These are phyloP conservation scores for Lathyrus oleraceus DNA, from an alignment of 306 rosid genomes.

Conservation along the genomic window DNA sequence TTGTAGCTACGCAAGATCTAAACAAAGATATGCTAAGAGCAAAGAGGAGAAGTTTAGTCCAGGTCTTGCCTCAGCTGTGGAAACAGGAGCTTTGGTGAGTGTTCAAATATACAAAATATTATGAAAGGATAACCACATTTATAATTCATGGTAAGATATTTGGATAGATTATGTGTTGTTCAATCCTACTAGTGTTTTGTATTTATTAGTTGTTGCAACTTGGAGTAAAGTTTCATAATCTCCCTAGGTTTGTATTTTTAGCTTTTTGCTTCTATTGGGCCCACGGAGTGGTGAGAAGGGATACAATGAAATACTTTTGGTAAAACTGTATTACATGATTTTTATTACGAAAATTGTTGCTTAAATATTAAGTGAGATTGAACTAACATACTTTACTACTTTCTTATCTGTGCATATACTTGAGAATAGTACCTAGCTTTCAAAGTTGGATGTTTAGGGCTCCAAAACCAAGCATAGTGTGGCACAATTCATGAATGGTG, in stretches of 20 bases:
- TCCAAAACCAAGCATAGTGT: slow-evolving; percentile 21
- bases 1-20: slow-evolving; percentile 79
- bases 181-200: slow-evolving; percentile 20
- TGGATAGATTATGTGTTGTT: slow-evolving; percentile 3
- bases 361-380: slow-evolving; percentile 18
- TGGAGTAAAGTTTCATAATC: slow-evolving; percentile 16
- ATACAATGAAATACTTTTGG: slow-evolving; percentile 7
- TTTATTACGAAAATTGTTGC: slow-evolving; percentile 23
- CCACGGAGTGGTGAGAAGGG: slow-evolving; percentile 15
- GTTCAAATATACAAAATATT: slow-evolving; percentile 14
- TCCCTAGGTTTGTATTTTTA: slow-evolving; percentile 17
- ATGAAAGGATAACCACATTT: slow-evolving; percentile 19
- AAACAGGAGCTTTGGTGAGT: slow-evolving; percentile 92
- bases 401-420: slow-evolving; percentile 24
- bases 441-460: slow-evolving; percentile 28
- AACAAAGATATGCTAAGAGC: slow-evolving; percentile 63
- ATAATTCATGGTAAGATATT: slow-evolving; percentile 1
- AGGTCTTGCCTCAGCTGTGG: slow-evolving; percentile 77
- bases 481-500: slow-evolving; percentile 17
- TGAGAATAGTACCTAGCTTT: slow-evolving; percentile 16
- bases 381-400: slow-evolving; percentile 18
- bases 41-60: slow-evolving; percentile 66
- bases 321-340: slow-evolving; percentile 22
- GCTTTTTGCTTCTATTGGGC: background rate
- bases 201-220: slow-evolving; percentile 8